Conservation (phyloP, 257 asterid species). For the Nyctanthes arbortristis region DNA sequence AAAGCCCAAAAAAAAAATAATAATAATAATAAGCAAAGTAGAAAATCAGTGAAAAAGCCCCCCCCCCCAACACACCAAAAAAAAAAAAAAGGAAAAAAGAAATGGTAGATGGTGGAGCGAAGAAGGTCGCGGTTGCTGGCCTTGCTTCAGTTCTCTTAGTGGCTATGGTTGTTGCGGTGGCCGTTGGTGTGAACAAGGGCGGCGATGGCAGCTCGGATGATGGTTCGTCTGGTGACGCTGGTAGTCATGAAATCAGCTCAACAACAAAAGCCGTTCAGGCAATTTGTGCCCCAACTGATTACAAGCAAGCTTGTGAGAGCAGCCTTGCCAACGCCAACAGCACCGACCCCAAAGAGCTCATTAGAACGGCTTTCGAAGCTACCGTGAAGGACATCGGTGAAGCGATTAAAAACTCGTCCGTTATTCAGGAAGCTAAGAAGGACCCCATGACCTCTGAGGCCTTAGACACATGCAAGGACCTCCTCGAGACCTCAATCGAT, state of each 20-base stretch:
- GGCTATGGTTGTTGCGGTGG: conserved; percentile 49
- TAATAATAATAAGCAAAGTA: too few relatives aligned
- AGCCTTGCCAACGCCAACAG: conserved; percentile 55
- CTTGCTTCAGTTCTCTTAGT: conserved; percentile 54
- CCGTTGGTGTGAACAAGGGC: conserved; percentile 16
- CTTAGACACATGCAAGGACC: conserved; percentile 42
- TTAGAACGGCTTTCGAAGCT: conserved; percentile 43
- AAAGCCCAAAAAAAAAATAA: background rate
- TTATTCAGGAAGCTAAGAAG: conserved; percentile 42
- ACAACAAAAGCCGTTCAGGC: conserved; percentile 39
- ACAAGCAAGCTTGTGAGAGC: conserved; percentile 47
- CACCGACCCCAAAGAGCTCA: conserved; percentile 54
- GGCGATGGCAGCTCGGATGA: background rate
- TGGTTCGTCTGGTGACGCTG: background rate
- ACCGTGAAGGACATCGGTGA: conserved; percentile 34
- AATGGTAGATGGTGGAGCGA: conserved; percentile 30
- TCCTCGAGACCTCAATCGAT: conserved; percentile 48
- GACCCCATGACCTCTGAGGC: conserved; percentile 58
- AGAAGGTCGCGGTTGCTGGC: conserved; percentile 35
- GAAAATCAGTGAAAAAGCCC: conserved; percentile 1
- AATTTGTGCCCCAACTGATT: conserved; percentile 60
- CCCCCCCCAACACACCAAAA: too few relatives aligned
- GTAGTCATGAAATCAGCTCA: background rate
- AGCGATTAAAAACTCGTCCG: conserved; percentile 37
- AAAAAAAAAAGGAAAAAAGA: background rate